phyloP scores from a whole-genome alignment of 1,139 yeast species.

The Yamadazyma songkhlaensis region DNA sequence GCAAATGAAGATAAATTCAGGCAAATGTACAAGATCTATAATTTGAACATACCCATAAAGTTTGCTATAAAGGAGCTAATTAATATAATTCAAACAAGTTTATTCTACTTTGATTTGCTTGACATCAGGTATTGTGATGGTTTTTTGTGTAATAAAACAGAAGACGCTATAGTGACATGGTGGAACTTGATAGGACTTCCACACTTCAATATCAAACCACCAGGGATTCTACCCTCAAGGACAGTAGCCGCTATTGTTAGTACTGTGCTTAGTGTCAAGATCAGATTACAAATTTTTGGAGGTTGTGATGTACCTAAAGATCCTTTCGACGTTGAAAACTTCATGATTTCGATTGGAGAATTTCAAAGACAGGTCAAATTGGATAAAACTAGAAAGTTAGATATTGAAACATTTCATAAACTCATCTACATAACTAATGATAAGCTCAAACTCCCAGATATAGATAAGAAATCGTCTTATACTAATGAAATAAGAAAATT shows the following conservation, averaged over 20 bases:
- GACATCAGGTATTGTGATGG: constrained; percentile 80
- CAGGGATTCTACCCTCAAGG: constrained; percentile 60
- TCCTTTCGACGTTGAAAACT: constrained; percentile 72
- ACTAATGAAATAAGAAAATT: constrained; percentile 57
- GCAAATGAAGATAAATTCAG: constrained; percentile 83
- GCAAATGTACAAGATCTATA: constrained; percentile 61
- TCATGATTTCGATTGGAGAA: constrained; percentile 58
- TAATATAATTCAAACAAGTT: constrained; percentile 67
- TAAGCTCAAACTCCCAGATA: constrained; percentile 23
- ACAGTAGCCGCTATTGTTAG: constrained; percentile 65
- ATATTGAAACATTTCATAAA: constrained; percentile 59
- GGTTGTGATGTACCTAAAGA: constrained; percentile 84
- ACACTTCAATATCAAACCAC: constrained; percentile 52
- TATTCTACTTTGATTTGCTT: constrained; percentile 74
- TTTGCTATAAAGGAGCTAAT: constrained; percentile 78
- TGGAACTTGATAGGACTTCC: constrained; percentile 75
- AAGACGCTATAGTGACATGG: constrained; percentile 72
- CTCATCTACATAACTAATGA: constrained; percentile 60
- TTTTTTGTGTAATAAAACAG: constrained; percentile 72
- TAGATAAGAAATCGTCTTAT: constrained; percentile 24
- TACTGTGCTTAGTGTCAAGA: constrained; percentile 61
- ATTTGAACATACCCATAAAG: constrained; percentile 46
- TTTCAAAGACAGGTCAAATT: constrained; percentile 60
- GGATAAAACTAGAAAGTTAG: constrained; percentile 57
- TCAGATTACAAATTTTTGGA: constrained; percentile 63